Conservation (phyloP, 2,329 filamentous ascomycete species). For the Tolypocladium inflatum region DNA sequence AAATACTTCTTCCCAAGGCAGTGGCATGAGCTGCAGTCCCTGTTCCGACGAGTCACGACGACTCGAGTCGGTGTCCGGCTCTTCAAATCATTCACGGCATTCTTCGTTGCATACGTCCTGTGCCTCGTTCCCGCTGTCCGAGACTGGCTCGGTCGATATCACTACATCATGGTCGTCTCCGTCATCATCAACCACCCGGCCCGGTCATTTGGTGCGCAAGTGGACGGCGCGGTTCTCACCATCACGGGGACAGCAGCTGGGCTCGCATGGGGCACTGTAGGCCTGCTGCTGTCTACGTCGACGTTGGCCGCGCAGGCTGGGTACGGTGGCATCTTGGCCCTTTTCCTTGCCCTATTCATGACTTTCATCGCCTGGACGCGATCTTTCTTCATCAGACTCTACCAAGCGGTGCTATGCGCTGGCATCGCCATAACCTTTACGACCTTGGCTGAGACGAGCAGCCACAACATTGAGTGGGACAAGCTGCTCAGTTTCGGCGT, state of each 20-base stretch:
- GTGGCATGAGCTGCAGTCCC: conserved; percentile 30
- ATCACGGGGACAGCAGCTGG: conserved; percentile 43
- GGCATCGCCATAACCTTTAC: conserved; percentile 47
- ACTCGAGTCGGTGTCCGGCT: conserved; percentile 42
- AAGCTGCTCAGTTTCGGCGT: conserved; percentile 44
- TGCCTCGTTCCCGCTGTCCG: conserved; percentile 40
- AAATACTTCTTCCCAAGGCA: conserved; percentile 37
- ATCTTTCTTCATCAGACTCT: conserved; percentile 45
- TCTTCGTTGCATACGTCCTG: conserved; percentile 44
- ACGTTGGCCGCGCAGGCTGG: conserved; percentile 33
- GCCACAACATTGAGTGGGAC: conserved; percentile 32
- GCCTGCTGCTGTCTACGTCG: conserved; percentile 42
- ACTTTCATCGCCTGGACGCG: conserved; percentile 40
- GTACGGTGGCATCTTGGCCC: conserved; percentile 44
- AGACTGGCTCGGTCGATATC: conserved; percentile 42
- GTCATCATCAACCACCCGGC: conserved; percentile 49
- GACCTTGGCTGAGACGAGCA: conserved; percentile 38
- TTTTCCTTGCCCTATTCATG: conserved; percentile 45
- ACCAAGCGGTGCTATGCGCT: conserved; percentile 44
- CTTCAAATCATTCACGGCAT: conserved; percentile 44
- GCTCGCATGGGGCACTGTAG: conserved; percentile 45
- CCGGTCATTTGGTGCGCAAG: conserved; percentile 44
- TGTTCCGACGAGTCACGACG: conserved; percentile 29
- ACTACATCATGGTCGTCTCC: conserved; percentile 47
- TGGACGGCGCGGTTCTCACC: conserved; percentile 45